Evolutionary conservation across 257 asterid species (phyloP).

Genomic region (Capsicum baccatum): DNA sequence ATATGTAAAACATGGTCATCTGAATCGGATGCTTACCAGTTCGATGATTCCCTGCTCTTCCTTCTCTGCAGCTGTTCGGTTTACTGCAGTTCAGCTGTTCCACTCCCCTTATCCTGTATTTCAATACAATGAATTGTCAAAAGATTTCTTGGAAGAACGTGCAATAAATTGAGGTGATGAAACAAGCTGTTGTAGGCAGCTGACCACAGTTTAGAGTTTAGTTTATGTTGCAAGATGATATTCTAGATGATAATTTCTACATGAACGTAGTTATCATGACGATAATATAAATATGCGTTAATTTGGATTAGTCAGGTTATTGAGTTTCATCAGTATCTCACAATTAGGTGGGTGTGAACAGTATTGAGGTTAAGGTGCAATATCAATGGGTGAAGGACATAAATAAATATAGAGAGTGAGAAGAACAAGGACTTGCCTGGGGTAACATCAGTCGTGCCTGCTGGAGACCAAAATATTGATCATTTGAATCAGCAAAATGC

Average conservation of each 20-base stretch:
- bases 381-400: not conserved
- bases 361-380: not conserved
- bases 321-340: not conserved
- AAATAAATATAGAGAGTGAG: not conserved
- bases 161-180: not conserved
- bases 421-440: slow-evolving; percentile 36
- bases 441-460: slow-evolving; percentile 39
- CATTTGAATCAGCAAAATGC: slow-evolving; percentile 37
- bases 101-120: slow-evolving; percentile 58
- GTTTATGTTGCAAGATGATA: not conserved
- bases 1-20: not conserved
- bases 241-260: not conserved
- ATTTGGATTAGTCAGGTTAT: not conserved
- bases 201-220: not conserved
- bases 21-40: slow-evolving; percentile 45
- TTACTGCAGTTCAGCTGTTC: slow-evolving; percentile 43
- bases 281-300: not conserved
- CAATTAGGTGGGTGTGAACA: not conserved
- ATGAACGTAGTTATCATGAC: too few species aligned
- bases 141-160: not conserved
- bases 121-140: slow-evolving; percentile 18
- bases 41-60: slow-evolving; percentile 50
- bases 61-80: slow-evolving; percentile 53
- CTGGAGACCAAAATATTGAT: slow-evolving; percentile 44
- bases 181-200: not conserved